phyloP scores from a whole-genome alignment of 192 early-diverging fungal species.

The Coemansia sp. region DNA sequence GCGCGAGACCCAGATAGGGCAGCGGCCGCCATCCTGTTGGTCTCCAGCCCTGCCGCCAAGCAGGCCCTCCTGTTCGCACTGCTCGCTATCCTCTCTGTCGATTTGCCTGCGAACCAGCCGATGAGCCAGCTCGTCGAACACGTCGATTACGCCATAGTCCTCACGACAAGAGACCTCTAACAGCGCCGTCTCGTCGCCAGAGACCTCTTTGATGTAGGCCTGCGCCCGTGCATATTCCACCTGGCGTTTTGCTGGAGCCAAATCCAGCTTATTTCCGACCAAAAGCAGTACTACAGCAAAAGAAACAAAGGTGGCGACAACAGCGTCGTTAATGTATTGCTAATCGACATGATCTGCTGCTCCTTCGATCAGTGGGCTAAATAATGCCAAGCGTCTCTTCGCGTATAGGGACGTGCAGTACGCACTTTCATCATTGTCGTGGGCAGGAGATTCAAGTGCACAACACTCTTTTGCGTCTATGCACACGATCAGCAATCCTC shows the following conservation, averaged over 20 bases:
- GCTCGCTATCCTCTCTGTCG: conserved; percentile 9
- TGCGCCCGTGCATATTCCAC: conserved; percentile 60
- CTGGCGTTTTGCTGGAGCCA: conserved; percentile 59
- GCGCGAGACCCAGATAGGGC: conserved; percentile 33
- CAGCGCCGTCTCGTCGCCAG: conserved; percentile 62
- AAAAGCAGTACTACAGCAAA: conserved; percentile 64
- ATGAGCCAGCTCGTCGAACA: conserved; percentile 44
- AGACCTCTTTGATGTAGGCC: conserved; percentile 59
- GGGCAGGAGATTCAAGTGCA: not conserved
- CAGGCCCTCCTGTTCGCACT: conserved; percentile 16
- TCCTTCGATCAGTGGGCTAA: not conserved
- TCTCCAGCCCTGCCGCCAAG: conserved; percentile 17
- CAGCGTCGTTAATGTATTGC: not conserved
- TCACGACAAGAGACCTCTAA: conserved; percentile 75
- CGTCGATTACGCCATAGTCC: conserved; percentile 60
- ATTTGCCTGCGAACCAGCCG: conserved; percentile 34
- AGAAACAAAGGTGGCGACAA: not conserved
- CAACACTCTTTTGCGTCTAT: not conserved
- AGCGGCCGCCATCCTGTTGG: conserved; percentile 19
- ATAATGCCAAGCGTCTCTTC: not conserved
- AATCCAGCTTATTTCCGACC: conserved; percentile 72
- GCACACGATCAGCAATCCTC: not conserved
- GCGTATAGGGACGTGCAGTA: too few relatives aligned
- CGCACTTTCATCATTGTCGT: not conserved
- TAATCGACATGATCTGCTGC: not conserved